Percentiles rank a stretch among this genome's conserved stretches.
Conservation (phyloP, 768 basidiomycete species). For the Dioszegia aurantiaca region DNA sequence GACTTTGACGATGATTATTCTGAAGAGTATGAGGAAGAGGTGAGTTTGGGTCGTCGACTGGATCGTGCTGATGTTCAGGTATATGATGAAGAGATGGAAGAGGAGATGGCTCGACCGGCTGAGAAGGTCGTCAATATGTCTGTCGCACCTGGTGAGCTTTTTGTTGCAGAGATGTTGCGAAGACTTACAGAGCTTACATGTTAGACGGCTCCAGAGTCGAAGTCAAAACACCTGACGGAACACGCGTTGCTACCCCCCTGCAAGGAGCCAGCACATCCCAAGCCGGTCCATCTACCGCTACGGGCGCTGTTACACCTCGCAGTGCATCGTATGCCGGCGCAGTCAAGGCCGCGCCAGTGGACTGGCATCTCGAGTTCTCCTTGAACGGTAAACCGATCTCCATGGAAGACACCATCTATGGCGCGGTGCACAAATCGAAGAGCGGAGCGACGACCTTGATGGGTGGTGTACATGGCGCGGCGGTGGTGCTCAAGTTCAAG, state of each 20-base stretch:
- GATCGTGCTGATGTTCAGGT: conserved; percentile 56
- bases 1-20: conserved; percentile 72
- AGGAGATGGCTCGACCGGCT: conserved; percentile 61
- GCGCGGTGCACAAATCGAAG: conserved; percentile 68
- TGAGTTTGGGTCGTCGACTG: conserved; percentile 17
- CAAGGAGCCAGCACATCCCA: conserved; percentile 53
- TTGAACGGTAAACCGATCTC: conserved; percentile 84
- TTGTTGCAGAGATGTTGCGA: background rate
- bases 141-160: conserved; percentile 61
- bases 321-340: conserved; percentile 82
- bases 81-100: conserved; percentile 81
- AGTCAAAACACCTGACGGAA: conserved; percentile 95
- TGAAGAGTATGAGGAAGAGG: conserved; percentile 45
- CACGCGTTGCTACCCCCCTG: conserved; percentile 83
- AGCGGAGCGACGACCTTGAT: background rate
- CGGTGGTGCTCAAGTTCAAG: conserved; percentile 84
- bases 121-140: conserved; percentile 86
- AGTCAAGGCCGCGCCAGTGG: conserved; percentile 83
- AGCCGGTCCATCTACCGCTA: conserved; percentile 28
- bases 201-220: conserved; percentile 88
- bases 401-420: conserved; percentile 88
- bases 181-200: background rate
- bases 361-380: conserved; percentile 96
- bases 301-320: conserved; percentile 8
- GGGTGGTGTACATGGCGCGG: conserved; percentile 69